Conservation (phyloP, 305 asterid species). For the Caryopteris hybrid region DNA sequence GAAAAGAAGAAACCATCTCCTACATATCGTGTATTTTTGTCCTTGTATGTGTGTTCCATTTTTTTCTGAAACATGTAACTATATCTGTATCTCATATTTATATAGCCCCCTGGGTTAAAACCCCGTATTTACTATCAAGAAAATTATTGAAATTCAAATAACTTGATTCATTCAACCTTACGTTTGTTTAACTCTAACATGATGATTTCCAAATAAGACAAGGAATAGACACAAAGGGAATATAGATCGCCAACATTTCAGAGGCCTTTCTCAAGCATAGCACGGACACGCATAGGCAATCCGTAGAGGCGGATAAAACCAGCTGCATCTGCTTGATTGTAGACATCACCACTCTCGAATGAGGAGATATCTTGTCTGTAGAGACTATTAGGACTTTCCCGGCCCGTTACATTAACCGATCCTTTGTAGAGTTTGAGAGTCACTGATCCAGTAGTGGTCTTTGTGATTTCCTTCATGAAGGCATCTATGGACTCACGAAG, state of each 20-base stretch:
- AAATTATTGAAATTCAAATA: not conserved
- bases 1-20: no score
- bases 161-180: not conserved
- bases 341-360: conserved; percentile 81
- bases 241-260: conserved; percentile 1
- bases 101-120: not conserved
- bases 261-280: conserved; percentile 84
- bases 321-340: conserved; percentile 93
- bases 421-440: conserved; percentile 87
- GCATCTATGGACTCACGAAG: conserved; percentile 88
- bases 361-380: conserved; percentile 92
- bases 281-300: conserved; percentile 81
- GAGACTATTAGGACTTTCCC: conserved; percentile 71
- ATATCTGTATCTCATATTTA: no score
- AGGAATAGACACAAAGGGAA: not conserved
- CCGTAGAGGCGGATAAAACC: conserved; percentile 90
- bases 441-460: conserved; percentile 74
- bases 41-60: no score
- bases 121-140: not conserved
- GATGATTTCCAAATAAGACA: not conserved
- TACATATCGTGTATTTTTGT: no score
- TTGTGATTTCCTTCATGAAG: conserved; percentile 85
- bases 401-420: conserved; percentile 51
- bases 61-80: no score
- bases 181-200: not conserved